A percentile compares a stretch with the other conserved stretches of the same genome.
phyloP scores from a whole-genome alignment of 2,329 filamentous ascomycete species.

The Grosmannia serpens region DNA sequence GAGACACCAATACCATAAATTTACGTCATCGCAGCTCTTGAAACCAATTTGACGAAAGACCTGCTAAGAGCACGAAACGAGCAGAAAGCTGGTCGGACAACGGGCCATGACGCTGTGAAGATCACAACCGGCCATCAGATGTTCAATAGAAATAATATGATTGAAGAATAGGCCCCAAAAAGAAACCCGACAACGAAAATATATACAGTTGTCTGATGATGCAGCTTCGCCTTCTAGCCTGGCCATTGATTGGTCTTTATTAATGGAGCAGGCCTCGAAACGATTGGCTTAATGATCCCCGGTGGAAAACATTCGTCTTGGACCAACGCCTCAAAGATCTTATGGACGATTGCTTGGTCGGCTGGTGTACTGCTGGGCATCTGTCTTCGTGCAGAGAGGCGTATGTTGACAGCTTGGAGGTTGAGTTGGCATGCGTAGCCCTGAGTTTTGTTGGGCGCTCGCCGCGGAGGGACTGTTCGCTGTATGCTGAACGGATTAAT shows the following conservation, averaged over 20 bases:
- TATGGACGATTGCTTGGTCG: constrained; percentile 7
- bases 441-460: neutral
- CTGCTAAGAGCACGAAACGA: too few species aligned
- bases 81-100: neutral
- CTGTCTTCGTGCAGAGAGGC: constrained; percentile 18
- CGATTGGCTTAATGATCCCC: constrained; percentile 26
- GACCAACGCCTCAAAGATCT: constrained; percentile 25
- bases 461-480: neutral
- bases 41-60: too few species aligned
- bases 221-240: neutral
- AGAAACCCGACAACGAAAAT: neutral
- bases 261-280: constrained; percentile 17
- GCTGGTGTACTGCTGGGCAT: constrained; percentile 8
- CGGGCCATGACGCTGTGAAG: neutral
- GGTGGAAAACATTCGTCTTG: constrained; percentile 24
- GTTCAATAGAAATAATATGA: neutral
- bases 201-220: neutral
- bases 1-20: too few species aligned
- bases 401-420: constrained; percentile 1
- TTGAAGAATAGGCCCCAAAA: neutral
- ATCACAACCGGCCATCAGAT: too few species aligned
- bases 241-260: neutral
- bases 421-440: neutral
- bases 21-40: too few species aligned
- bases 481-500: neutral